Evolutionary conservation across 2,329 filamentous ascomycete genomes (phyloP).

Genomic region (Colletotrichum eremochloae): DNA sequence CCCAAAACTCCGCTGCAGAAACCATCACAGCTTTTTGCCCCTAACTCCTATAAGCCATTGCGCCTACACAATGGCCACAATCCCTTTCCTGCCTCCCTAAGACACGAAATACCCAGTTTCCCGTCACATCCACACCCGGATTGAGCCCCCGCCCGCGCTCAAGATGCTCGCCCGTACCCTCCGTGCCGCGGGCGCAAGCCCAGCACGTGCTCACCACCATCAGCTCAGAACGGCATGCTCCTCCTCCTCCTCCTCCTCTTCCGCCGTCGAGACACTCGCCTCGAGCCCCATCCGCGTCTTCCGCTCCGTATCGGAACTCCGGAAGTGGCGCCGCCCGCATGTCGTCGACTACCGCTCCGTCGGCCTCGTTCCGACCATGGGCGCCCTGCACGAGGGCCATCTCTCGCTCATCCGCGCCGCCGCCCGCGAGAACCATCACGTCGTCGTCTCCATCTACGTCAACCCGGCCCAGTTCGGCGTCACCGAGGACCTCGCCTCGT

Average conservation of each 20-base stretch:
- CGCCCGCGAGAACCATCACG: constrained; percentile 84
- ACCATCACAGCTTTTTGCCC: constrained; percentile 56
- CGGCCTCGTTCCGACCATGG: constrained; percentile 96
- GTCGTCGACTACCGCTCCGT: constrained; percentile 77
- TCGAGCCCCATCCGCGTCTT: constrained; percentile 77
- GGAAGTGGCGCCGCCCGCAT: constrained; percentile 76
- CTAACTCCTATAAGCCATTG: constrained; percentile 47
- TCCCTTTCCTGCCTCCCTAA: constrained; percentile 38
- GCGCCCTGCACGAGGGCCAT: constrained; percentile 94
- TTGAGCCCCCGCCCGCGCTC: neutral
- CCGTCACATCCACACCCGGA: neutral
- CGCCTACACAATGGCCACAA: constrained; percentile 50
- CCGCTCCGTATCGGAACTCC: constrained; percentile 79
- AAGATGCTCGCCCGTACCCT: constrained; percentile 41
- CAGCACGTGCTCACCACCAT: constrained; percentile 15
- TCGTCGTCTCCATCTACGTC: constrained; percentile 93
- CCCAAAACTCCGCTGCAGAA: constrained; percentile 64
- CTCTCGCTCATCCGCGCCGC: constrained; percentile 87
- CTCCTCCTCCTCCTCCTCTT: constrained; percentile 45
- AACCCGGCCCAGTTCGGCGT: constrained; percentile 97
- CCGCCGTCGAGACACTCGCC: constrained; percentile 62
- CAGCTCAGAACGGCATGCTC: constrained; percentile 43
- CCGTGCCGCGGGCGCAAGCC: constrained; percentile 37
- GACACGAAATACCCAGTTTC: neutral
- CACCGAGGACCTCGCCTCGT: constrained; percentile 87